Evolutionary conservation across 2,329 filamentous ascomycete species (phyloP).

Genomic region (Coniochaeta sp.): DNA sequence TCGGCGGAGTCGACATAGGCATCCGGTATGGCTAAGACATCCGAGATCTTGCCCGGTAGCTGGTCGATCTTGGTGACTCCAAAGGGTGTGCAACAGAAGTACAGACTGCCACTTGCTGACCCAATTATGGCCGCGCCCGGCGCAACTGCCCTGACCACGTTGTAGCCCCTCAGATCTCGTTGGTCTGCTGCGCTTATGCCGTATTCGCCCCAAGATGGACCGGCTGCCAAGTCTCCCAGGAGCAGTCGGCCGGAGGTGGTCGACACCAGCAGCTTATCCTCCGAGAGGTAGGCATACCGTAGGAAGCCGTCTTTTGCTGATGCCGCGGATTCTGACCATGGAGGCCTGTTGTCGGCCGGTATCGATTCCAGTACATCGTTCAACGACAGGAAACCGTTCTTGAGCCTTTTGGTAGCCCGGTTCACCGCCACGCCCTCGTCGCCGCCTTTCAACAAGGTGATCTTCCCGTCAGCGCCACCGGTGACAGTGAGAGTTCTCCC

Average conservation of each 20-base stretch:
- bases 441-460: constrained; percentile 36
- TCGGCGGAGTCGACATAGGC: not conserved
- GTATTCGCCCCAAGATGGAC: constrained; percentile 37
- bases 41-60: constrained; percentile 41
- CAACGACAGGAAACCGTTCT: not conserved
- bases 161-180: constrained; percentile 36
- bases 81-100: constrained; percentile 28
- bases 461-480: constrained; percentile 78
- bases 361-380: constrained; percentile 21
- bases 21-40: constrained; percentile 36
- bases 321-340: constrained; percentile 19
- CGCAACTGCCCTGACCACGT: constrained; percentile 34
- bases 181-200: constrained; percentile 23
- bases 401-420: not conserved
- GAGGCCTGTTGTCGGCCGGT: constrained; percentile 11
- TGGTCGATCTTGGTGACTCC: constrained; percentile 27
- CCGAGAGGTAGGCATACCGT: constrained; percentile 56
- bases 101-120: constrained; percentile 40
- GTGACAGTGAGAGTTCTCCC: constrained; percentile 49
- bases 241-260: constrained; percentile 57
- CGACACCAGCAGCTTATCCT: constrained; percentile 44
- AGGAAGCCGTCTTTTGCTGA: constrained; percentile 40
- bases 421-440: not conserved
- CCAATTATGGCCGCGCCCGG: constrained; percentile 38
- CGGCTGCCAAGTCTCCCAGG: constrained; percentile 28